A percentile compares a stretch with the other conserved stretches of the same genome.
Conservation (phyloP, 108 stramenopile genomes). For the Discostella stelligeroides region DNA sequence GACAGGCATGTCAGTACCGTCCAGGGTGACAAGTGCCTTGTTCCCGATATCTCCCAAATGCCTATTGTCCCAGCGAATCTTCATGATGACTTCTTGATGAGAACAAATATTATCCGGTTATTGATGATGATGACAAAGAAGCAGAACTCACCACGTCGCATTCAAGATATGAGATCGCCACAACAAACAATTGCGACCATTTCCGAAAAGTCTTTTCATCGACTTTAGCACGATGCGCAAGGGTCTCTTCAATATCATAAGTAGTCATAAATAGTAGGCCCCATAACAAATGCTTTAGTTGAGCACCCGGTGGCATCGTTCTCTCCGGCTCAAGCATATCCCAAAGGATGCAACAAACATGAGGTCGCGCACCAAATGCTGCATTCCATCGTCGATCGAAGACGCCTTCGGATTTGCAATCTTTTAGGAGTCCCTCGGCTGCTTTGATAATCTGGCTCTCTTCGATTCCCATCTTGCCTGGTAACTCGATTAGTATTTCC, state of each 20-base stretch:
- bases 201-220: conserved; percentile 40
- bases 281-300: conserved; percentile 22
- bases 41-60: too few relatives aligned
- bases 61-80: conserved; percentile 18
- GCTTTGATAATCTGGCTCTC: conserved; percentile 4
- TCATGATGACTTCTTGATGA: not conserved
- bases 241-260: conserved; percentile 19
- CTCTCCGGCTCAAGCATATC: conserved; percentile 8
- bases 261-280: conserved; percentile 19
- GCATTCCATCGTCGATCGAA: conserved; percentile 2
- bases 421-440: not conserved
- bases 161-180: conserved; percentile 28
- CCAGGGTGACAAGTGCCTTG: too few relatives aligned
- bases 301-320: not conserved
- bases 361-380: conserved; percentile 9
- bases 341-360: conserved; percentile 10
- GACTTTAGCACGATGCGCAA: conserved; percentile 3
- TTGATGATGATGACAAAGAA: not conserved
- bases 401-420: not conserved
- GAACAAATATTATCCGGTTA: conserved; percentile 14
- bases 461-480: too few relatives aligned
- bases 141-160: conserved; percentile 23
- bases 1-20: conserved; percentile 35
- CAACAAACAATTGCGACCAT: conserved; percentile 31
- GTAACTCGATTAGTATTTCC: too few relatives aligned